A percentile compares a stretch with the other conserved stretches of the same genome.
Evolutionary conservation across 2,329 filamentous ascomycete genomes (phyloP).

Genomic region (Aspergillus ibericus): DNA sequence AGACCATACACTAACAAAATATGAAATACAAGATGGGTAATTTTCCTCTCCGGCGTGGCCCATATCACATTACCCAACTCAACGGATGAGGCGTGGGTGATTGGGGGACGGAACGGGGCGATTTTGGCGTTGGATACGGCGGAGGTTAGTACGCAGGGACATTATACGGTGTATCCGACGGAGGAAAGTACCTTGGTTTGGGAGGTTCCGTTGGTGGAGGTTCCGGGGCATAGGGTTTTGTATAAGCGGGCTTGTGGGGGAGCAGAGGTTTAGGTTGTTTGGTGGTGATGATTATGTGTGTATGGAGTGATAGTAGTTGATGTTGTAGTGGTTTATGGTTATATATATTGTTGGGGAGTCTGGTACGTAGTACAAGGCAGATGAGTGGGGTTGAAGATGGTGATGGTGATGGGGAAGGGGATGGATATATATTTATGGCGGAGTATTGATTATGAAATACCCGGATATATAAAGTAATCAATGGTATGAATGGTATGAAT

Average conservation of each 20-base stretch:
- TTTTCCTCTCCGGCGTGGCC: slow-evolving; percentile 44
- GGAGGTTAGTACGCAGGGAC: slow-evolving; percentile 43
- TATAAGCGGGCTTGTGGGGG: slow-evolving; percentile 40
- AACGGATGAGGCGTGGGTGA: slow-evolving; percentile 37
- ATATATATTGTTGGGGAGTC: not conserved
- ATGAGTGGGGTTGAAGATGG: too few species aligned
- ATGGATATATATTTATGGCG: too few species aligned
- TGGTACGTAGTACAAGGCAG: too few species aligned
- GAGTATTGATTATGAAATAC: too few species aligned
- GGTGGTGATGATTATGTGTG: too few species aligned
- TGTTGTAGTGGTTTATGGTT: not conserved
- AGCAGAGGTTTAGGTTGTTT: not conserved
- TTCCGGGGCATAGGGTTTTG: slow-evolving; percentile 44
- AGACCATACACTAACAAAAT: not conserved
- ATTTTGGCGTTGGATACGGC: slow-evolving; percentile 47
- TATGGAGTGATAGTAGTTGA: too few species aligned
- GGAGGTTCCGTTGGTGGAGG: slow-evolving; percentile 37
- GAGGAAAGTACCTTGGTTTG: slow-evolving; percentile 38
- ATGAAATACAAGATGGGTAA: slow-evolving; percentile 27
- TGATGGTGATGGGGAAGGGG: too few species aligned
- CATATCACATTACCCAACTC: slow-evolving; percentile 46
- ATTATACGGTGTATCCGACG: slow-evolving; percentile 45
- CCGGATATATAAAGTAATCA: too few species aligned
- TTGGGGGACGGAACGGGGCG: slow-evolving; percentile 44
- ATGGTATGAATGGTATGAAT: not conserved